Conservation (phyloP, 1,284 basidiomycete genomes). For the Sporisorium graminicola region DNA sequence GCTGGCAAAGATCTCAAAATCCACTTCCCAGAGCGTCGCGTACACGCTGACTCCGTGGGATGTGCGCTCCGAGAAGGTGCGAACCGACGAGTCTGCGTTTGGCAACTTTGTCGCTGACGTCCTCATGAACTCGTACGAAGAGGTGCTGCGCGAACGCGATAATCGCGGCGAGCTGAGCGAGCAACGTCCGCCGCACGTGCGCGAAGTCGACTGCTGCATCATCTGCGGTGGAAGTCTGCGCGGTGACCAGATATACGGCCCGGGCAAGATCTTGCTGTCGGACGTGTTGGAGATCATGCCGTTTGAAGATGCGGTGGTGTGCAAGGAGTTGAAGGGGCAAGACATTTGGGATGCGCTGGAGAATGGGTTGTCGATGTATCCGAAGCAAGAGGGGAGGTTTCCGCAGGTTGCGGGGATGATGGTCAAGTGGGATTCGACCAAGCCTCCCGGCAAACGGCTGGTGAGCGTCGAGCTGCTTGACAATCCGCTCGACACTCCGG, state of each 20-base stretch:
- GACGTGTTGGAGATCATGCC: constrained; percentile 89
- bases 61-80: constrained; percentile 80
- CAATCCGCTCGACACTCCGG: constrained; percentile 36
- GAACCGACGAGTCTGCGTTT: constrained; percentile 79
- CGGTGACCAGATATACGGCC: constrained; percentile 83
- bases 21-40: constrained; percentile 76
- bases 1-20: constrained; percentile 80
- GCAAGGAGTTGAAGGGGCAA: constrained; percentile 83
- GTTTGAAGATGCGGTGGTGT: constrained; percentile 85
- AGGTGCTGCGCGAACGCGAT: constrained; percentile 75
- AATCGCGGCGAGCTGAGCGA: constrained; percentile 71
- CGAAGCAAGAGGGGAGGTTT: constrained; percentile 92
- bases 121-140: constrained; percentile 85
- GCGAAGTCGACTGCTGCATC: constrained; percentile 55
- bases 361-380: constrained; percentile 81
- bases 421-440: constrained; percentile 86
- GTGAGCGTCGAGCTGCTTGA: constrained; percentile 58
- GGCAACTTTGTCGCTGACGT: constrained; percentile 93
- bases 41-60: constrained; percentile 80
- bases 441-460: constrained; percentile 59
- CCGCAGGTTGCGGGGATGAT: constrained; percentile 87
- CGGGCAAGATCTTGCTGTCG: constrained; percentile 82
- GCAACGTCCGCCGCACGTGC: constrained; percentile 14
- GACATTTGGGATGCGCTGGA: constrained; percentile 87
- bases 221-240: constrained; percentile 78